Base-by-base conservation (phyloP, 345 rosid species). In the Lepidium didymum region DNA sequence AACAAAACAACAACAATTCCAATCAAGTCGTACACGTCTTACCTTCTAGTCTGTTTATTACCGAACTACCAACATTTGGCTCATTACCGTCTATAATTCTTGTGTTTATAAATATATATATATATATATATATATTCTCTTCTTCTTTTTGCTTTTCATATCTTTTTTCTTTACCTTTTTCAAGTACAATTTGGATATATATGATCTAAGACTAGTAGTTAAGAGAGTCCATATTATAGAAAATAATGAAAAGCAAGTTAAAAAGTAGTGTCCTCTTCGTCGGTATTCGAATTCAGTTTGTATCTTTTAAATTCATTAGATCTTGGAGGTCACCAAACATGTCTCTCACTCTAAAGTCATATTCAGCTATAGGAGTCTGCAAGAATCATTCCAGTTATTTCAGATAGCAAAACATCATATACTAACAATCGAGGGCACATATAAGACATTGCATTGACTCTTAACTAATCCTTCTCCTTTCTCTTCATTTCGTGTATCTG, bases 401-500 rank as follows among this genome's bases (percentile, higher is more conserved):
- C 21, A 41, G 47, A 23, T 36, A 66, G 54, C 0, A 4, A 57
- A 57, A 44, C 55, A 69, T 35, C 8, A 64, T 25, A 61, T 23
- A 55, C 2, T 70, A 23, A 8, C n/a, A 56, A 33, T 23, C 43
- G 11, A 55, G 25, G 64, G 18, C 8, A 46, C 14, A 14, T 37
- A 40, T 29, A 38, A 47, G 58, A 14, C 19, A 64, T 3, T 73
- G 41, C 67, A 66, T 43, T 4, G 40, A 51, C n/a, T 49, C 25
- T 13, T 58, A 16, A 64, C 33, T 89, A 94, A 74, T 94, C 99
- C 82, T 94, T 94, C 69, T 94, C 99, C 70, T 84, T 94, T 77
- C 89, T 94, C 96, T 94, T 94, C 97, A 84, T 86, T 78, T 94
- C 99, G 41, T 94, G 99, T 74, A 91, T 79, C 75, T 94, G 99